Evolutionary conservation across 306 rosid species (phyloP), one percentile per base, ranked within the genome.

Genomic region (Cucumis hystrix): DNA sequence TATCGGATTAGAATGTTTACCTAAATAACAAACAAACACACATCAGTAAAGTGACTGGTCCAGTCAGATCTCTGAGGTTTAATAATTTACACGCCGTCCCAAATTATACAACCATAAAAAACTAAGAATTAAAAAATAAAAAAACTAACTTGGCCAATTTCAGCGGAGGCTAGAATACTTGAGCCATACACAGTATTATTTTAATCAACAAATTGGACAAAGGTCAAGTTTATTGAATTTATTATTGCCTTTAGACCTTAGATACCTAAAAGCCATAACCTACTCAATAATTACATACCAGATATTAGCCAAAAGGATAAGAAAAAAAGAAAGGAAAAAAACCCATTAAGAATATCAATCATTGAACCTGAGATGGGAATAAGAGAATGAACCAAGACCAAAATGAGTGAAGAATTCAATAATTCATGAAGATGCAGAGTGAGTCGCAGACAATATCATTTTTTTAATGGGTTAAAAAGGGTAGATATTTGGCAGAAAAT

Each of bases 201-300:
- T 21, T 68, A 68, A 43, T 43, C 5, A 43, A 6, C 18, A 43
- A 45, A 43, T 41, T 0, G 37, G 75, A 20, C 30, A 43, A 69
- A 41, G 7, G 37, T 10, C 0, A 30, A 63, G 35, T 70, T 70
- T 47, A 51, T 71, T 49, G 17, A 49, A 28, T 25, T 15, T 72
- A 49, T 30, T 72, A 52, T 25, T 72, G 61, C 77, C 61, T 49
- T 23, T 30, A 72, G 61, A 2, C 61, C 77, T 8, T 51, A 72
- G 77, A 72, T 15, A 51, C 61, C 77, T 72, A 72, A 72, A 72
- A 72, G 77, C 45, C 61, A 28, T 8, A 28, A 28, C 25, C 77
- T 30, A 51, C 61, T 51, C 45, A 51, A 72, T 72, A 25, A 72
- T 72, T 51, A 11, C 40, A 25, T 10, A 51, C 3, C 45, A 51